These are phyloP conservation scores for Blastocystis sp. DNA, from an alignment of 352 stramenopile species.

Conservation along the genomic window DNA sequence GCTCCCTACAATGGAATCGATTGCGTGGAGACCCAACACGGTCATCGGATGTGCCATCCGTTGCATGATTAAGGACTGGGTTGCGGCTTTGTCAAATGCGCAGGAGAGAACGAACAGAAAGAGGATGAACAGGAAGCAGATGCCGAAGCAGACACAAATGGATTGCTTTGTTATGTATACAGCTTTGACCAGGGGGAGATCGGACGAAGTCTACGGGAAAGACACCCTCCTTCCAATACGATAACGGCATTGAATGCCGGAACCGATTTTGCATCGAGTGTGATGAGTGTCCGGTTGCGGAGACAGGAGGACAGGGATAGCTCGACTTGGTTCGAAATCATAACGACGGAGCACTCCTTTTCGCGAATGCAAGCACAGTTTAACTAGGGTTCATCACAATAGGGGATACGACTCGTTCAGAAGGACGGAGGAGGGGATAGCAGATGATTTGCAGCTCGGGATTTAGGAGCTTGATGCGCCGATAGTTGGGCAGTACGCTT, in stretches of 20 bases:
- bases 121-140: conserved; percentile 25
- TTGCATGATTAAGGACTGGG: neutral
- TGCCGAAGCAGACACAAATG: neutral
- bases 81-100: conserved; percentile 13
- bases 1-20: neutral
- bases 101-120: conserved; percentile 42
- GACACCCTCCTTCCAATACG: neutral
- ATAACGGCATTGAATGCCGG: neutral
- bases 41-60: neutral
- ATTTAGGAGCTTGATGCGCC: neutral
- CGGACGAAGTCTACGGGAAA: neutral
- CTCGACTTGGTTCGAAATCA: neutral
- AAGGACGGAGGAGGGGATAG: neutral
- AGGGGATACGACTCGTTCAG: neutral
- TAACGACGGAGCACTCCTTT: neutral
- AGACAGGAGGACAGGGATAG: neutral
- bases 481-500: neutral
- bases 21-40: neutral
- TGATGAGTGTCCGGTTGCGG: neutral
- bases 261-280: neutral
- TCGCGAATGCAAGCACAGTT: neutral
- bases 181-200: conserved; percentile 8
- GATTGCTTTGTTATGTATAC: conserved; percentile 2
- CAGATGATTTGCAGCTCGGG: conserved; percentile 7
- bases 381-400: neutral